phyloP scores from a whole-genome alignment of 345 rosid species.

The Hibiscus mutabilis region DNA sequence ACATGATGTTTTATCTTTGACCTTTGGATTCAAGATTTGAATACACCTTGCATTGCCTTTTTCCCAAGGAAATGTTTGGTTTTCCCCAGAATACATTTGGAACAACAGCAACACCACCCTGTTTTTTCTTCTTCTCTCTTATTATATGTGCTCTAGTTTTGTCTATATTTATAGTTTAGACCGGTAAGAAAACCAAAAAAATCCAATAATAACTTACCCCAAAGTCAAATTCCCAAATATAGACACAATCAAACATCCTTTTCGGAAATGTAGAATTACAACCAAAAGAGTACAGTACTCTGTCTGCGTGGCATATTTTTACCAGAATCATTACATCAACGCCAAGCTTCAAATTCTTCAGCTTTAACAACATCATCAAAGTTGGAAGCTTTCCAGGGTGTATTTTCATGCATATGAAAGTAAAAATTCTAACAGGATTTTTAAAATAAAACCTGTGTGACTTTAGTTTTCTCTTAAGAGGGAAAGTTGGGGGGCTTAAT shows the following conservation, averaged over 20 bases:
- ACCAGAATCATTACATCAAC: not conserved
- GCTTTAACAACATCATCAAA: not conserved
- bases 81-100: conserved; percentile 16
- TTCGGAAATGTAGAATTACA: not conserved
- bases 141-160: not conserved
- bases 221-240: conserved; percentile 6
- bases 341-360: not conserved
- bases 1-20: too few species aligned
- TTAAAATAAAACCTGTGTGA: too few species aligned
- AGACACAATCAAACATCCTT: not conserved
- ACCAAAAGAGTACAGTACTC: too few species aligned
- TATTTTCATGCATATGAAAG: too few species aligned
- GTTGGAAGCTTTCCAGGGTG: not conserved
- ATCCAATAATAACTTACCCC: conserved; percentile 2
- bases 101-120: not conserved
- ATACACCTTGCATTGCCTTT: too few species aligned
- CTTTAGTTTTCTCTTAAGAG: too few species aligned
- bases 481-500: not conserved
- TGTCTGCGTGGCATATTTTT: not conserved
- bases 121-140: not conserved
- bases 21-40: too few species aligned
- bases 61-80: conserved; percentile 33
- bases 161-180: conserved; percentile 24
- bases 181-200: not conserved
- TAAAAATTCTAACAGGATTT: too few species aligned